Base-by-base conservation (phyloP, 2,329 filamentous ascomycete species). In the Epichloe bromicola region DNA sequence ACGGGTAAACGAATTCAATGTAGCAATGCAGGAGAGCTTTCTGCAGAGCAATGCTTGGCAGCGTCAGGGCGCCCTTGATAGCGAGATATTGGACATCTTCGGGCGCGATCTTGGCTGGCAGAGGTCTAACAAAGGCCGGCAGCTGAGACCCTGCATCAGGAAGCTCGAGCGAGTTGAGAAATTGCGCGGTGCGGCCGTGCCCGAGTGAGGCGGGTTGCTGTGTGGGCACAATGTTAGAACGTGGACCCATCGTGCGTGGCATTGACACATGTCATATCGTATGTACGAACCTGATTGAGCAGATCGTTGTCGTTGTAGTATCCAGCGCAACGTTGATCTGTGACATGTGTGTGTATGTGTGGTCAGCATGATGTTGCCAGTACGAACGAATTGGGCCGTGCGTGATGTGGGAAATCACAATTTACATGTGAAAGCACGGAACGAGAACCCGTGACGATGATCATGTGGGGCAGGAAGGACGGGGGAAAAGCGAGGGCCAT, bases 1-100 rank as follows among this genome's bases (percentile, higher is more conserved):
- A 96, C 1, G 90, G 88, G 65, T 96, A 86, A 7, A 96, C 88
- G 64, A 85, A 95, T 69, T 95, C 86, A 54, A 91, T 76, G 60
- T 93, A 96, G 39, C 82, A 82, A 59, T 83, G 82, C 15, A 97
- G 72, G 42, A 96, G 75, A 53, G 89, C 88, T 64, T 86, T 88
- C 60, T 91, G 86, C 37, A 96, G 72, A 4, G 71, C 69, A 4
- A 75, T 67, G 40, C 78, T 74, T 2, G 91, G 91, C 40, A 96
- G 78, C 2, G 82, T 82, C 57, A 96, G 71, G 1, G 89, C 89
- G 4, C 89, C 89, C 72, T 95, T 96, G 63, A 82, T 79, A 55
- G 83, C 78, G 51, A 96, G 75, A 65, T 93, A 95, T 51, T 82
- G 77, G 54, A 95, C 79, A 69, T 96, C 90, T 58, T 95, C 88